These are phyloP conservation scores for Vaccinium corymbosum DNA, from an alignment of 148 eudicot species.

Conservation along the genomic window DNA sequence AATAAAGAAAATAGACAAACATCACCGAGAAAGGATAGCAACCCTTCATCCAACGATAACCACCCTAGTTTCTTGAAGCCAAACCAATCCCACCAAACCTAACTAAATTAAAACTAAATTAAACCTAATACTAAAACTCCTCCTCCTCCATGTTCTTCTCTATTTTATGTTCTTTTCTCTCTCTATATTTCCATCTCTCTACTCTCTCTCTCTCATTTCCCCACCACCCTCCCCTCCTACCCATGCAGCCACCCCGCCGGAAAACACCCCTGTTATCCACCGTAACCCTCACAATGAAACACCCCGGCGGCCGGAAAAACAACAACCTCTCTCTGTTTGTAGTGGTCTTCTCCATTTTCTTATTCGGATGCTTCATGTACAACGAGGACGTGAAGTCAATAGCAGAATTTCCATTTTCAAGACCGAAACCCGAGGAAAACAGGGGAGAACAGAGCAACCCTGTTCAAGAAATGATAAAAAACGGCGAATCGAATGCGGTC, in stretches of 20 bases:
- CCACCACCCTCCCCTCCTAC: not conserved
- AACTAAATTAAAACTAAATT: not conserved
- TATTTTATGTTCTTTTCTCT: slow-evolving; percentile 13
- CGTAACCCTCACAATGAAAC: slow-evolving; percentile 38
- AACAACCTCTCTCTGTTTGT: slow-evolving; percentile 59
- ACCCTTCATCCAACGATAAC: slow-evolving; percentile 30
- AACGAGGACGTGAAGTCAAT: slow-evolving; percentile 83
- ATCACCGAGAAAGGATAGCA: slow-evolving; percentile 30
- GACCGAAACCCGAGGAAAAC: slow-evolving; percentile 42
- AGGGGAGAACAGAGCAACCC: slow-evolving; percentile 25
- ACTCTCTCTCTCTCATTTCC: not conserved
- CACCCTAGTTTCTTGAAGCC: slow-evolving; percentile 27
- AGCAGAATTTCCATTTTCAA: slow-evolving; percentile 75
- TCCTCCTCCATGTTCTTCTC: slow-evolving; percentile 19
- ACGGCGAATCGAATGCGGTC: not conserved
- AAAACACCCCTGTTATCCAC: slow-evolving; percentile 35
- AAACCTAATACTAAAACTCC: slow-evolving; percentile 9
- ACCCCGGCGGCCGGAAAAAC: slow-evolving; percentile 29
- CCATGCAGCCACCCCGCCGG: slow-evolving; percentile 45
- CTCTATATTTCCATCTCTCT: slow-evolving; percentile 26
- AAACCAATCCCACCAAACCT: slow-evolving; percentile 48
- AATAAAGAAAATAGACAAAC: not conserved
- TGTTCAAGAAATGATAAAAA: slow-evolving; percentile 25
- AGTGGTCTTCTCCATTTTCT: slow-evolving; percentile 54
- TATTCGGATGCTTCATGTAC: slow-evolving; percentile 85